A percentile compares a stretch with the other conserved stretches of the same genome.
phyloP scores from a whole-genome alignment of 148 eudicot genomes.

The Silene uniflora region DNA sequence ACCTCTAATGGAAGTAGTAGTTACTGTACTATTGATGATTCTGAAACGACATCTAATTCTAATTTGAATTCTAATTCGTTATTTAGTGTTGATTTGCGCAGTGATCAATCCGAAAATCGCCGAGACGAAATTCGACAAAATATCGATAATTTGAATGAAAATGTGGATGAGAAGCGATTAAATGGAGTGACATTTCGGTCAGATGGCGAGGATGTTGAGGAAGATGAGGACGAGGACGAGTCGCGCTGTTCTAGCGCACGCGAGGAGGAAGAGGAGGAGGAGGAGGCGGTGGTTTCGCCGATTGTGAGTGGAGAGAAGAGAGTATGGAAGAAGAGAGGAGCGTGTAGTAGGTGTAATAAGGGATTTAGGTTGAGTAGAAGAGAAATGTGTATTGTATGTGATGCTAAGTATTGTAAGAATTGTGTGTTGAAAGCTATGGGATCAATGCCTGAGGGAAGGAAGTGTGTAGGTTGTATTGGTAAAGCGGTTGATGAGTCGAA shows the following conservation, averaged over 20 bases:
- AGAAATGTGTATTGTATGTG: constrained; percentile 5
- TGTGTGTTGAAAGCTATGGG: constrained; percentile 7
- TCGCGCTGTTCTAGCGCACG: not conserved
- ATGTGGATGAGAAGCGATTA: not conserved
- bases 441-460: constrained; percentile 17
- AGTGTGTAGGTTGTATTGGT: constrained; percentile 2
- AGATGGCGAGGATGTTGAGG: not conserved
- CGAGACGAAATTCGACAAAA: not conserved
- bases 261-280: not conserved
- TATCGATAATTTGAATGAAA: not conserved
- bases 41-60: not conserved
- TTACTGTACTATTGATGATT: constrained; percentile 4
- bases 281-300: not conserved
- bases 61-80: not conserved
- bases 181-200: not conserved
- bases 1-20: constrained; percentile 2
- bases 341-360: not conserved
- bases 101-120: not conserved
- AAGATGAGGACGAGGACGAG: not conserved
- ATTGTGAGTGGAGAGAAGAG: not conserved
- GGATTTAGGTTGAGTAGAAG: not conserved
- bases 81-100: not conserved
- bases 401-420: constrained; percentile 9
- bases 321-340: constrained; percentile 1
- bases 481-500: constrained; percentile 4